Evolutionary conservation across 2,329 filamentous ascomycete species (phyloP).

Genomic region (Fusarium sp.): DNA sequence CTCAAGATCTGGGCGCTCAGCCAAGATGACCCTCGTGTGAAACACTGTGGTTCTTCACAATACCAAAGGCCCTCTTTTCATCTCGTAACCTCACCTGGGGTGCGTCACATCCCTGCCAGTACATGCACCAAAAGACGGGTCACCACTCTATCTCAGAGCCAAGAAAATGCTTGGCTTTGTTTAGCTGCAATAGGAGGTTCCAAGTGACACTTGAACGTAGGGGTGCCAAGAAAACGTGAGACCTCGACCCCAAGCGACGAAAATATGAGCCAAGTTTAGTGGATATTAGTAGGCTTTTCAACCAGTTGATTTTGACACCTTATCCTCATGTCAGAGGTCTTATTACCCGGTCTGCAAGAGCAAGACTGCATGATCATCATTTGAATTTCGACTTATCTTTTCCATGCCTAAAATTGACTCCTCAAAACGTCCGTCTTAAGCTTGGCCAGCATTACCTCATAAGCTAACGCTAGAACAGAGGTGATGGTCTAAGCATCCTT

Average conservation of each 20-base stretch:
- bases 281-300: background rate
- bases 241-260: background rate
- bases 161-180: slow-evolving; percentile 20
- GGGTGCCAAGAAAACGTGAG: background rate
- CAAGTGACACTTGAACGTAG: slow-evolving; percentile 12
- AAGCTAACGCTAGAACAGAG: background rate
- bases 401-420: background rate
- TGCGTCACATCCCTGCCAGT: slow-evolving; percentile 7
- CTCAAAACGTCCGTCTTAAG: background rate
- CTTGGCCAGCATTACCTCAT: background rate
- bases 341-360: background rate
- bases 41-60: slow-evolving; percentile 12
- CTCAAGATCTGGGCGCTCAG: slow-evolving; percentile 2
- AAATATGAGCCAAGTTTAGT: background rate
- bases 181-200: slow-evolving; percentile 18
- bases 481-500: background rate
- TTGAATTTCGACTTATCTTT: background rate
- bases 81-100: background rate
- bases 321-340: background rate
- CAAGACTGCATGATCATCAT: background rate
- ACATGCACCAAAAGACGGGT: slow-evolving; percentile 11
- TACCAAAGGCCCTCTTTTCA: slow-evolving; percentile 28
- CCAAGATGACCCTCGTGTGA: slow-evolving; percentile 20
- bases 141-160: slow-evolving; percentile 30
- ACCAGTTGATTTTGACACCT: background rate